These are phyloP conservation scores for Cryptococcus amylolentus DNA, from an alignment of 1,284 basidiomycete species.

Conservation along the genomic window DNA sequence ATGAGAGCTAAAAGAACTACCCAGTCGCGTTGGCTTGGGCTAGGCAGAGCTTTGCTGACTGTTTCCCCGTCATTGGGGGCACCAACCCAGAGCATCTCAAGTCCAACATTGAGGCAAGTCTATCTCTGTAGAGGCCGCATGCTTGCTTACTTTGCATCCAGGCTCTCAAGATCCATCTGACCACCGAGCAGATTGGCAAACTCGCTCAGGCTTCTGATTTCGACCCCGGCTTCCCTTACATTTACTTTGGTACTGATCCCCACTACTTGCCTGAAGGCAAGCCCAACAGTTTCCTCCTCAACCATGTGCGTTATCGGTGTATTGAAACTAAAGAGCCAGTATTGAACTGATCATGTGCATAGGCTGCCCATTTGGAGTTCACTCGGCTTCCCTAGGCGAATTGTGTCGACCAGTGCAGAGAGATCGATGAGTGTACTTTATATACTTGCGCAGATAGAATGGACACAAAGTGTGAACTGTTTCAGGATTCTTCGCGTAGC, in stretches of 20 bases:
- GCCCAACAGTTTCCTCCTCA: neutral
- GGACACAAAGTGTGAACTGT: neutral
- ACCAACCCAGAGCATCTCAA: constrained; percentile 41
- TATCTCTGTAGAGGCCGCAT: neutral
- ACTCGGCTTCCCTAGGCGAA: neutral
- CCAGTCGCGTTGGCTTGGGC: constrained; percentile 37
- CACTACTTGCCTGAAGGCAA: constrained; percentile 15
- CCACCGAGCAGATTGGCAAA: constrained; percentile 37
- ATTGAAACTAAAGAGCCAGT: neutral
- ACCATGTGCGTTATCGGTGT: neutral
- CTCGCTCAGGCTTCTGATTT: constrained; percentile 33
- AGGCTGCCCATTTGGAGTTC: neutral
- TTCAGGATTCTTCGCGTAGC: neutral
- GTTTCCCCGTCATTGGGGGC: constrained; percentile 50
- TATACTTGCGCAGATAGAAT: too few relatives aligned
- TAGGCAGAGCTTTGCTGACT: constrained; percentile 29
- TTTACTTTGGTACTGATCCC: constrained; percentile 12
- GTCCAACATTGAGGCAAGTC: constrained; percentile 37
- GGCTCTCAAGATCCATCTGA: constrained; percentile 44
- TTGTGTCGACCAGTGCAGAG: neutral
- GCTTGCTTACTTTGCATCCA: constrained; percentile 3
- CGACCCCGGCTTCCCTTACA: constrained; percentile 18
- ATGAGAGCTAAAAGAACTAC: too few relatives aligned
- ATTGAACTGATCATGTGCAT: neutral
- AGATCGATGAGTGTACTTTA: too few relatives aligned